phyloP scores from a whole-genome alignment of 805 yeast species.

The Komagataella ulmi region DNA sequence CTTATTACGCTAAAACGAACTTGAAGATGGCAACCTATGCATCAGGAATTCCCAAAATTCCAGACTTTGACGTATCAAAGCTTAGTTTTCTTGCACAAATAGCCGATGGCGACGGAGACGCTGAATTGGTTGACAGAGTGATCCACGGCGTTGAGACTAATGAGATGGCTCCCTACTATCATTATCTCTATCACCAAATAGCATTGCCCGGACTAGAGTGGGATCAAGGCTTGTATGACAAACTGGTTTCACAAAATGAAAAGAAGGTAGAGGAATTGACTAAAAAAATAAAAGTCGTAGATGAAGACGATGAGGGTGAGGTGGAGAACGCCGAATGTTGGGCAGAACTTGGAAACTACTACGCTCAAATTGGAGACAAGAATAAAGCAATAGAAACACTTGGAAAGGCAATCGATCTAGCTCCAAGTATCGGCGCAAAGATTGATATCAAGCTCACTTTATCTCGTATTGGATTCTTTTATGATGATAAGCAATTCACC shows the following conservation, averaged over 20 bases:
- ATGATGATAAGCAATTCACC: constrained; percentile 59
- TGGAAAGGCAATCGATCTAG: constrained; percentile 59
- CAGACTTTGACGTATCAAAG: constrained; percentile 77
- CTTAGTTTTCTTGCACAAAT: constrained; percentile 45
- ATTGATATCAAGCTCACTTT: constrained; percentile 78
- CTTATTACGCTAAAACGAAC: constrained; percentile 8
- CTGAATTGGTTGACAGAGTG: constrained; percentile 28
- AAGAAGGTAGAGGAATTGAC: constrained; percentile 38
- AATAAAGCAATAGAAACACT: constrained; percentile 53
- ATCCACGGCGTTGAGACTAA: constrained; percentile 40
- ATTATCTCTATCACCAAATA: constrained; percentile 41
- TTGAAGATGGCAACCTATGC: constrained; percentile 21
- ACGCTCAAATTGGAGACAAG: constrained; percentile 74
- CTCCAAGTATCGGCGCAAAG: constrained; percentile 82
- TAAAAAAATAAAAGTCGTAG: constrained; percentile 36
- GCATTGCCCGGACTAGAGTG: constrained; percentile 29
- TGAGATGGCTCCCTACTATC: constrained; percentile 74
- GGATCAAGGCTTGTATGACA: constrained; percentile 45
- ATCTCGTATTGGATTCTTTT: constrained; percentile 82
- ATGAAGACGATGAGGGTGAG: constrained; percentile 75
- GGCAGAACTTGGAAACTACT: constrained; percentile 77
- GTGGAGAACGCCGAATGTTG: constrained; percentile 66
- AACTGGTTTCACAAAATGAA: constrained; percentile 40
- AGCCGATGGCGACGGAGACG: constrained; percentile 22
- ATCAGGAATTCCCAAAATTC: constrained; percentile 47